Evolutionary conservation across 768 basidiomycete genomes (phyloP).

Genomic region (Kwoniella bestiolae): DNA sequence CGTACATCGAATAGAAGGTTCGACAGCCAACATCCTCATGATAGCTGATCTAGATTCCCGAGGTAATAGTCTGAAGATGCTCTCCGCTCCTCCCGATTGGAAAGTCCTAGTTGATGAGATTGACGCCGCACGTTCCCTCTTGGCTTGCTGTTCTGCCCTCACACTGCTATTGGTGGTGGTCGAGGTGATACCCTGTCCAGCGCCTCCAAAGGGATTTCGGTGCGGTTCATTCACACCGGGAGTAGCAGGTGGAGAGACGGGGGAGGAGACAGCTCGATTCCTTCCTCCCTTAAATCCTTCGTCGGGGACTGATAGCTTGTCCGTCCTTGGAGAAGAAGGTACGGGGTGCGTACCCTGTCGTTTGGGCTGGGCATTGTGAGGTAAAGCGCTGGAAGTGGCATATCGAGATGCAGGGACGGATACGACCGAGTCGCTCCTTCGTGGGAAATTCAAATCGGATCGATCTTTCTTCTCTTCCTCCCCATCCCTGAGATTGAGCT

Average conservation of each 20-base stretch:
- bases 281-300: conserved; percentile 5
- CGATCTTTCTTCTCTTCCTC: conserved; percentile 57
- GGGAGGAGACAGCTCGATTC: conserved; percentile 28
- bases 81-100: conserved; percentile 77
- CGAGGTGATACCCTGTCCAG: neutral
- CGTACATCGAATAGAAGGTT: conserved; percentile 85
- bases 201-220: conserved; percentile 19
- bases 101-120: conserved; percentile 64
- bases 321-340: conserved; percentile 6
- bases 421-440: conserved; percentile 74
- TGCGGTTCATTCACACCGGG: conserved; percentile 11
- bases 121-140: conserved; percentile 44
- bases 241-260: conserved; percentile 13
- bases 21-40: conserved; percentile 90
- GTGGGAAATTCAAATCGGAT: conserved; percentile 74
- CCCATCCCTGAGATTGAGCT: conserved; percentile 4
- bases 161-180: conserved; percentile 2
- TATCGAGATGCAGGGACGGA: conserved; percentile 60
- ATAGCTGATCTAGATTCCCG: conserved; percentile 88
- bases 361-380: conserved; percentile 6
- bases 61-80: conserved; percentile 93
- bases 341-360: conserved; percentile 39
- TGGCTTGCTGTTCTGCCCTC: conserved; percentile 31
- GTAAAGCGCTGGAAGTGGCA: conserved; percentile 23
- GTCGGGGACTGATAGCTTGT: conserved; percentile 9